Conservation (phyloP, 192 early-diverging fungal species). For the Powellomyces hirtus region DNA sequence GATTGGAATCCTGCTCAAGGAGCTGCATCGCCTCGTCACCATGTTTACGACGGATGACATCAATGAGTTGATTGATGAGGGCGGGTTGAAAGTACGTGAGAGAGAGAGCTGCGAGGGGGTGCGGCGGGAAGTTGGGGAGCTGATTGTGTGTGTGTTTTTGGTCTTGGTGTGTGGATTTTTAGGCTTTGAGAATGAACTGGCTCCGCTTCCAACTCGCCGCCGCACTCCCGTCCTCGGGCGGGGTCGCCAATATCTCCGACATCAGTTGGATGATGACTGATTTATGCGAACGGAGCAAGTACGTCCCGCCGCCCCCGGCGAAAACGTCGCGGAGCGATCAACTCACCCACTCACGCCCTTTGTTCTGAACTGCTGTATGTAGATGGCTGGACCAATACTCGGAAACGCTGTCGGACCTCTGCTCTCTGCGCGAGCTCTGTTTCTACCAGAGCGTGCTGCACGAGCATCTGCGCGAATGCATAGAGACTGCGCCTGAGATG, state of each 20-base stretch:
- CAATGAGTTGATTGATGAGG: constrained; percentile 12
- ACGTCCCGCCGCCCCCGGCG: too few relatives aligned
- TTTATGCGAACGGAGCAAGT: constrained; percentile 23
- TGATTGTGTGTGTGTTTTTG: too few relatives aligned
- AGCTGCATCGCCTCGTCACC: constrained; percentile 3
- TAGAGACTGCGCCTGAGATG: constrained; percentile 16
- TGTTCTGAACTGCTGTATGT: too few relatives aligned
- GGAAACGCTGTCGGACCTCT: constrained; percentile 3
- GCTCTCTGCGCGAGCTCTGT: constrained; percentile 16
- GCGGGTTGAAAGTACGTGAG: not conserved
- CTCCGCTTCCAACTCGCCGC: constrained; percentile 26
- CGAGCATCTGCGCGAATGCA: constrained; percentile 32
- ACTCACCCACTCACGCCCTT: too few relatives aligned
- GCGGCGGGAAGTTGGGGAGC: too few relatives aligned
- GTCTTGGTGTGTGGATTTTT: too few relatives aligned
- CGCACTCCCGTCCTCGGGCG: constrained; percentile 6
- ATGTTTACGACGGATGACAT: constrained; percentile 19
- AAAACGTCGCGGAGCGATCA: too few relatives aligned
- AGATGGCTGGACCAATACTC: constrained; percentile 34
- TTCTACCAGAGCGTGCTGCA: constrained; percentile 28
- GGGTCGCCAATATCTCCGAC: constrained; percentile 4
- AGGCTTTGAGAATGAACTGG: constrained; percentile 33
- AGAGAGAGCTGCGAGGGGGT: too few relatives aligned
- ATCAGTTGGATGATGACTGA: constrained; percentile 23
- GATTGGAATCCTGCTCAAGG: constrained; percentile 17